Base-by-base conservation (phyloP, 768 basidiomycete genomes). In the Termitomyces sp. region DNA sequence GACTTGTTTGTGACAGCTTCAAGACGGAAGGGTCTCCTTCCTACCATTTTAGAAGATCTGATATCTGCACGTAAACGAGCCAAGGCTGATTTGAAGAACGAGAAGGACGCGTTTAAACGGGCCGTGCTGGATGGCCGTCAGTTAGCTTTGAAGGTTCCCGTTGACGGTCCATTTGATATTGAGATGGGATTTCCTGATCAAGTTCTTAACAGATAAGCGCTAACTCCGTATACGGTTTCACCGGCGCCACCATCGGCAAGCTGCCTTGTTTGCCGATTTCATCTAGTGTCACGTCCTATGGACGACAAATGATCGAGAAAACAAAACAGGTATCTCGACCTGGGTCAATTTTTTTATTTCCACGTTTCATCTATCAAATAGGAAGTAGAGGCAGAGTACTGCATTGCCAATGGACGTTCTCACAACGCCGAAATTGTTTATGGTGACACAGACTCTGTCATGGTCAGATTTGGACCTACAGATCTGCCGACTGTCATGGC, bases 161-260 rank as follows among this genome's bases (percentile, higher is more conserved):
- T 51, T 24, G 38, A 36, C 33, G 13, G 6, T 20, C 18, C 22
- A 16, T 43, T n/a, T 18, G 11, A 53, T 50, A 40, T 46, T 20
- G 40, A 38, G 38, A 48, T 33, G 9, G 30, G 20, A 18, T 35
- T 14, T 33, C 20, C 54, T 56, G 33, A 49, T 16, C 10, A 26
- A 13, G 1, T 38, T 46, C 3, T 32, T 26, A 11, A 38, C 44
- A 98, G 95, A 92, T 99, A 71, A 94, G 91, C 68, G 97, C 97
- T 28, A 99, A 98, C 72, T 99, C 97, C 2, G 96, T 99, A 28
- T 99, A 99, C 64, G 97, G 97, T 28, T 98, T 99, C 70, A 98
- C 97, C 6, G 97, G 97, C 40, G 97, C 97, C 0, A 98, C 97
- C 0, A 81, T 98, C 62, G 97, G 97, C 55, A 98, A 98, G 72